A percentile compares a stretch with the other conserved stretches of the same genome.
Conservation (phyloP, 2,329 filamentous ascomycete genomes). For the Bertia moriformis region DNA sequence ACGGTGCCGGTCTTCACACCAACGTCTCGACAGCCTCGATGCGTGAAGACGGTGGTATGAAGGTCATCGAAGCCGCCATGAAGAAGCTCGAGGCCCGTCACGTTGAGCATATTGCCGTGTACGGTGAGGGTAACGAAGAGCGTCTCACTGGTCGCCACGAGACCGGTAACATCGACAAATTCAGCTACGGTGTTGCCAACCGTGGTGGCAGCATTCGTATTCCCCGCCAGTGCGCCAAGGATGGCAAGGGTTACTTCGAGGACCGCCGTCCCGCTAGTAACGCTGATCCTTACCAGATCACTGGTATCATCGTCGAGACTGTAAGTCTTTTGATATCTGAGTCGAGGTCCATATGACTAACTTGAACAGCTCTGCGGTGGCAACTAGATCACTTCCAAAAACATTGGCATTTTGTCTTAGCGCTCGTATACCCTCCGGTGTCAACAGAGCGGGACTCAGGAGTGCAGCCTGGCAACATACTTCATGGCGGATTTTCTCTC, state of each 20-base stretch:
- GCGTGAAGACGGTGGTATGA: constrained; percentile 85
- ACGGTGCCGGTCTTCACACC: constrained; percentile 8
- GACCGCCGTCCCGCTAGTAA: constrained; percentile 72
- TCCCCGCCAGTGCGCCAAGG: constrained; percentile 67
- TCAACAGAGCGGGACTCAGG: not conserved
- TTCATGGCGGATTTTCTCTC: not conserved
- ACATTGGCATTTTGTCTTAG: not conserved
- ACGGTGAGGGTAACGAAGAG: constrained; percentile 76
- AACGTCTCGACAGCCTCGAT: constrained; percentile 87
- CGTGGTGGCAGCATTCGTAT: constrained; percentile 89
- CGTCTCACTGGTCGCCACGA: constrained; percentile 89
- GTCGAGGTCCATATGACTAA: not conserved
- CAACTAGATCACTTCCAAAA: not conserved
- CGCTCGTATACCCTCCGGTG: constrained; percentile 1
- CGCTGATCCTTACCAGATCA: constrained; percentile 65
- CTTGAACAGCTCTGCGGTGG: constrained; percentile 1
- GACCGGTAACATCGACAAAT: constrained; percentile 85
- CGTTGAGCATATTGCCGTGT: constrained; percentile 42
- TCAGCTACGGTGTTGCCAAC: constrained; percentile 90
- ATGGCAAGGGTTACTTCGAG: constrained; percentile 92
- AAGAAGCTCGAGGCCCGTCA: constrained; percentile 71
- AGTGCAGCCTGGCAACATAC: not conserved
- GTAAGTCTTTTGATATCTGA: not conserved
- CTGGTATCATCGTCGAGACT: constrained; percentile 68
- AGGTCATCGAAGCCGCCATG: constrained; percentile 75